Base-by-base conservation (phyloP, 225 moss, liverwort and hornwort species). In the Ulota crispa region DNA sequence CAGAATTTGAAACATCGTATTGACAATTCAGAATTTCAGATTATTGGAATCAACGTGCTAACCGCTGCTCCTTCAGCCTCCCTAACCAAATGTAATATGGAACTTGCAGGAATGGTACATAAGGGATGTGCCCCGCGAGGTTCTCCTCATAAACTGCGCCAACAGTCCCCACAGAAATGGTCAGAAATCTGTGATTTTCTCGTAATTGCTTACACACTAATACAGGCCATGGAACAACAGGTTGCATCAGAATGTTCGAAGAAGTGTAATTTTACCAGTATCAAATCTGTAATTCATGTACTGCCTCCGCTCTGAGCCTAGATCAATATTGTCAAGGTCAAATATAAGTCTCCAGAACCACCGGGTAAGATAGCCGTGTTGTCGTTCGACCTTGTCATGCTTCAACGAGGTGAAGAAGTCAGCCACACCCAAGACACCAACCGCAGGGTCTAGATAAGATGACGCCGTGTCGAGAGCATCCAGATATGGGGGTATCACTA, bases 261-360 rank as follows among this genome's bases (percentile, higher is more conserved):
- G 54, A 70, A 39, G 19, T 50, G 50, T 50, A 18, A 50, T 1
- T 23, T 50, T 80, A 94, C 96, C 94, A 78, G 83, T 89, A 68
- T 93, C 86, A 80, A 92, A 88, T 60, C 83, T 75, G 81, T 93
- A 91, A 73, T 95, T 93, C 64, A 93, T 89, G 85, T 90, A 97
- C 10, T 85, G 89, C 77, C 96, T 92, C 81, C 96, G 91, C 71
- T 92, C 94, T 43, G 96, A 89, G 30, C 91, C 83, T 24, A 97
- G 85, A 82, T 97, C 96, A 72, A 97, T 93, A 71, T 90, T 92
- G 81, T 97, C 96, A 30, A 97, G 81, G 72, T 97, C 96, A 73
- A 97, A 97, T n/a, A 93, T 63, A 31, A 79, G 87, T 86, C 96
- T 95, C 96, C 96, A 97, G 78, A 95, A 97, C 96, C 96, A 97